A percentile compares a stretch with the other conserved stretches of the same genome.
phyloP scores from a whole-genome alignment of 1,284 basidiomycete genomes.

The Amylostereum areolatum region DNA sequence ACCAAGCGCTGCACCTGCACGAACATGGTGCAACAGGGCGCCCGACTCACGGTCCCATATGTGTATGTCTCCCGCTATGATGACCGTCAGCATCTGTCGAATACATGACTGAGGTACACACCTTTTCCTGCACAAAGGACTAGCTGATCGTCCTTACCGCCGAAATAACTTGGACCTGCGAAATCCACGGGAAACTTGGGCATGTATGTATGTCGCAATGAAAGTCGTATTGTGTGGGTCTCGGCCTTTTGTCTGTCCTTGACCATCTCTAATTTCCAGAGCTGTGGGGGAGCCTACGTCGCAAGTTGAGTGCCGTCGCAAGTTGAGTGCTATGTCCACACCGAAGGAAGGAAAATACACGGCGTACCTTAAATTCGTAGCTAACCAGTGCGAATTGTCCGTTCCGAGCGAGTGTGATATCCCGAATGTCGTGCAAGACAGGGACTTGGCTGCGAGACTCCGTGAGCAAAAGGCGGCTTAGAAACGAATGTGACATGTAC shows the following conservation, averaged over 20 bases:
- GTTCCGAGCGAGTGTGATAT: conserved; percentile 59
- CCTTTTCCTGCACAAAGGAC: conserved; percentile 74
- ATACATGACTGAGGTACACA: conserved; percentile 16
- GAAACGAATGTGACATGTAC: conserved; percentile 27
- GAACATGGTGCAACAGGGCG: conserved; percentile 58
- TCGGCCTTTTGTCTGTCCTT: conserved; percentile 36
- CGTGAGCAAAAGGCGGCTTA: neutral
- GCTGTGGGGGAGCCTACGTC: conserved; percentile 65
- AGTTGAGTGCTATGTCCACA: conserved; percentile 4
- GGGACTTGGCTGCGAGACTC: conserved; percentile 55
- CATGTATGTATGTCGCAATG: conserved; percentile 63
- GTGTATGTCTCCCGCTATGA: conserved; percentile 67
- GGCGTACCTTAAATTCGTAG: conserved; percentile 61
- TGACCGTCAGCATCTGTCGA: conserved; percentile 4
- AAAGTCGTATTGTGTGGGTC: conserved; percentile 38
- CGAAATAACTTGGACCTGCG: conserved; percentile 74
- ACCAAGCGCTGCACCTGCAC: conserved; percentile 47
- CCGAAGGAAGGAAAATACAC: neutral
- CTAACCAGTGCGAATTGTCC: conserved; percentile 64
- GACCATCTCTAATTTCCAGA: conserved; percentile 69
- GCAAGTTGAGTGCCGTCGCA: conserved; percentile 1
- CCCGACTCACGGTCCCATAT: conserved; percentile 82
- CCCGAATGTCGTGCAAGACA: conserved; percentile 72
- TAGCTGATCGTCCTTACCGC: conserved; percentile 69
- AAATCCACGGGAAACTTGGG: conserved; percentile 66